Percentiles rank a stretch among this genome's conserved stretches.
Conservation (phyloP, 2,329 filamentous ascomycete species). For the Diaporthe citrichinensis region DNA sequence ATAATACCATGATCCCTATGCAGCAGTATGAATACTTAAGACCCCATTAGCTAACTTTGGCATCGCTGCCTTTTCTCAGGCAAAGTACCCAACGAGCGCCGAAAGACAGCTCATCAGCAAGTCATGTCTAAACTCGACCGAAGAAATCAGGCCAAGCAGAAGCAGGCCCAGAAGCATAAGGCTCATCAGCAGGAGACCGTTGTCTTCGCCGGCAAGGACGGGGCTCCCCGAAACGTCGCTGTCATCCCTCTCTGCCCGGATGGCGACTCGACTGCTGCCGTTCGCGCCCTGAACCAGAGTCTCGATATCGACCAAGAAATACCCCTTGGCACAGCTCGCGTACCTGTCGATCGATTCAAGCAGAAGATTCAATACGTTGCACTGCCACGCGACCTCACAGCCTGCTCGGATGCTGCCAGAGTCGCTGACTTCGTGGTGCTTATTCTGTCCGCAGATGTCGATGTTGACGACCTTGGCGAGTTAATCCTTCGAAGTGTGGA, state of each 20-base stretch:
- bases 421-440: conserved; percentile 93
- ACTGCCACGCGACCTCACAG: conserved; percentile 79
- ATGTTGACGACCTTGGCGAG: conserved; percentile 89
- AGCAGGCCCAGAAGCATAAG: conserved; percentile 84
- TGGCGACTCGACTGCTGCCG: conserved; percentile 75
- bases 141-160: conserved; percentile 94
- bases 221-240: conserved; percentile 88
- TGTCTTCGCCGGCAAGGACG: conserved; percentile 88
- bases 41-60: not conserved
- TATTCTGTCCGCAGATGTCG: conserved; percentile 83
- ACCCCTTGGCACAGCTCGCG: conserved; percentile 71
- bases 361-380: conserved; percentile 92
- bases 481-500: conserved; percentile 88
- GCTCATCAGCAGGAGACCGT: conserved; percentile 84
- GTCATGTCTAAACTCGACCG: conserved; percentile 98
- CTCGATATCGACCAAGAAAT: conserved; percentile 82
- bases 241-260: conserved; percentile 87
- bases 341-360: conserved; percentile 91
- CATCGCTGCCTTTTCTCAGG: conserved; percentile 62
- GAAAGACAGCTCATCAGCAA: conserved; percentile 94
- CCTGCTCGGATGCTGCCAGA: conserved; percentile 86
- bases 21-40: not conserved
- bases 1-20: not conserved
- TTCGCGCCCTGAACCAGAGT: conserved; percentile 80
- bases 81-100: conserved; percentile 81